phyloP scores from a whole-genome alignment of 2,329 filamentous ascomycete genomes.

The Diaporthe ilicicola region DNA sequence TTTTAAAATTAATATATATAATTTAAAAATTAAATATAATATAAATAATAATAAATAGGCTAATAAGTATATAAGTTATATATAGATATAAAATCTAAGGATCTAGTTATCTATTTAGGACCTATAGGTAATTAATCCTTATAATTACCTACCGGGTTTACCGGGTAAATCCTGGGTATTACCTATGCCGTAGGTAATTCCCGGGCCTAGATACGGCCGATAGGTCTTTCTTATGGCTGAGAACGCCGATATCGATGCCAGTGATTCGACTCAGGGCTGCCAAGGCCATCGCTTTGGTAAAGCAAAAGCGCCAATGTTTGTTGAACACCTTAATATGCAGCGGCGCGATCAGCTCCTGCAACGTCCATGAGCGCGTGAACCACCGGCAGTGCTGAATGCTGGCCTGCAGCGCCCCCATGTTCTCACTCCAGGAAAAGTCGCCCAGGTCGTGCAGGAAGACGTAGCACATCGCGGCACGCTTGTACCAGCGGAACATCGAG shows the following conservation, averaged over 20 bases:
- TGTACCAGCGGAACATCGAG: conserved; percentile 31
- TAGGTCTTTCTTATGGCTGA: neutral
- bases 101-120: no score
- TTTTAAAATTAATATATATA: no score
- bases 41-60: no score
- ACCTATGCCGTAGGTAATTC: no score
- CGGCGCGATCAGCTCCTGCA: conserved; percentile 31
- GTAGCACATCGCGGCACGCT: conserved; percentile 21
- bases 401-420: neutral
- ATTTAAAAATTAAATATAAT: no score
- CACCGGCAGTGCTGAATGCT: conserved; percentile 22
- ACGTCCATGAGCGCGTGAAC: conserved; percentile 31
- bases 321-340: conserved; percentile 16
- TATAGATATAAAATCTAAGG: no score
- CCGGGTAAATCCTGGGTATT: no score
- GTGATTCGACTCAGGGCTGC: conserved; percentile 5
- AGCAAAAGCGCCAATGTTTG: conserved; percentile 7
- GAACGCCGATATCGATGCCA: conserved; percentile 23
- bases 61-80: no score
- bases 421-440: no score
- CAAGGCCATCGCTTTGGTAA: conserved; percentile 11
- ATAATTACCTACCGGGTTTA: no score
- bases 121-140: no score
- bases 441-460: conserved; percentile 8
- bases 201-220: conserved; percentile 4